Percentiles rank a stretch among this genome's conserved stretches.
Conservation (phyloP, 192 early-diverging fungal species). For the Lobosporangium transversale region DNA sequence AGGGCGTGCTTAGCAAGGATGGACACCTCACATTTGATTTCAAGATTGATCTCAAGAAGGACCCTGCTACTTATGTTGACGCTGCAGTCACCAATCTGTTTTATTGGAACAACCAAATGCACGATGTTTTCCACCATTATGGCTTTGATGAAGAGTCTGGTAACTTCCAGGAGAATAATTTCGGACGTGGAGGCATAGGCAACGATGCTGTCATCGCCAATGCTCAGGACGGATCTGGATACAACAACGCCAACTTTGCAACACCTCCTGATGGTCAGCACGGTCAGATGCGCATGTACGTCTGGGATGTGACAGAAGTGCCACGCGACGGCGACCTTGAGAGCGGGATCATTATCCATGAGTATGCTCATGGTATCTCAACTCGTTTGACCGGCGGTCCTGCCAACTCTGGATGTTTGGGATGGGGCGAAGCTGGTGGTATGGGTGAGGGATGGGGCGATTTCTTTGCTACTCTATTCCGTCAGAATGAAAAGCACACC, state of each 20-base stretch:
- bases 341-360: slow-evolving; percentile 93
- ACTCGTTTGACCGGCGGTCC: slow-evolving; percentile 94
- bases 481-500: slow-evolving; percentile 65
- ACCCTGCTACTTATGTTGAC: slow-evolving; percentile 80
- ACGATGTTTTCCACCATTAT: slow-evolving; percentile 90
- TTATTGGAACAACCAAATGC: slow-evolving; percentile 91
- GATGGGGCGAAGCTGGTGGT: slow-evolving; percentile 87
- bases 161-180: slow-evolving; percentile 94
- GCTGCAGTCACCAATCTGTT: slow-evolving; percentile 88
- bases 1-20: slow-evolving; percentile 56
- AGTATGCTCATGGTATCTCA: slow-evolving; percentile 94
- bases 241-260: slow-evolving; percentile 96
- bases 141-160: slow-evolving; percentile 92
- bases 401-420: slow-evolving; percentile 87
- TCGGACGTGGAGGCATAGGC: slow-evolving; percentile 78
- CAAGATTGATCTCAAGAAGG: slow-evolving; percentile 67
- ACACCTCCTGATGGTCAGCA: slow-evolving; percentile 94
- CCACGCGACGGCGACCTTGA: slow-evolving; percentile 89
- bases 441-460: slow-evolving; percentile 99
- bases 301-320: slow-evolving; percentile 82
- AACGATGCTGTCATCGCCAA: slow-evolving; percentile 91
- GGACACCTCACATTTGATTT: slow-evolving; percentile 78
- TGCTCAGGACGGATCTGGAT: slow-evolving; percentile 91
- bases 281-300: slow-evolving; percentile 95
- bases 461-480: slow-evolving; percentile 84